These are phyloP conservation scores for Pseudogymnoascus sp. DNA, from an alignment of 2,329 filamentous ascomycete genomes.

Conservation along the genomic window DNA sequence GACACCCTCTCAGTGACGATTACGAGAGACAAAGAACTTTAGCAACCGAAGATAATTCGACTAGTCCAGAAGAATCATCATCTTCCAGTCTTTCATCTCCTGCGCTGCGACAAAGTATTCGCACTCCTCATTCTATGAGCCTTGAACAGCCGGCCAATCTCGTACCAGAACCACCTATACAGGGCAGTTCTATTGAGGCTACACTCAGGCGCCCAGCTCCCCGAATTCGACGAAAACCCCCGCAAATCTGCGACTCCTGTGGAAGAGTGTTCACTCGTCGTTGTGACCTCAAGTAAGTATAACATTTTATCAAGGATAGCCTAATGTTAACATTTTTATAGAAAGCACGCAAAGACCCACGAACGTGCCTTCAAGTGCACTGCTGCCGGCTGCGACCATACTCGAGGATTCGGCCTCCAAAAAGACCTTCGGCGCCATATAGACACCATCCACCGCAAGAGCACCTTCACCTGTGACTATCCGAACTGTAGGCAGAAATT, in stretches of 20 bases:
- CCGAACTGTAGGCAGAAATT: constrained; percentile 12
- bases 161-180: neutral
- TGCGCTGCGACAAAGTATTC: neutral
- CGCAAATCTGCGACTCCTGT: neutral
- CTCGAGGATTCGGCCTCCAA: constrained; percentile 11
- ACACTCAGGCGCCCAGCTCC: neutral
- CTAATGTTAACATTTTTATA: neutral
- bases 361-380: constrained; percentile 12
- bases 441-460: constrained; percentile 14
- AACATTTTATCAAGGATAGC: neutral
- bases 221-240: neutral
- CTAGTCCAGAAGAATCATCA: too few species aligned
- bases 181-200: neutral
- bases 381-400: constrained; percentile 9
- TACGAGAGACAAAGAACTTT: too few species aligned
- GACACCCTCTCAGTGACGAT: too few species aligned
- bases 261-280: neutral
- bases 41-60: too few species aligned
- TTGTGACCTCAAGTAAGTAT: constrained; percentile 6
- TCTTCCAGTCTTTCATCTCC: too few species aligned
- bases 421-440: constrained; percentile 15
- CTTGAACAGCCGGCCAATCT: neutral
- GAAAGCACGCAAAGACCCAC: constrained; percentile 13
- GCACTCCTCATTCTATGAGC: neutral
- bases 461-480: constrained; percentile 14